Evolutionary conservation across 2,329 filamentous ascomycete species (phyloP).

Genomic region (Eutypella sp.): DNA sequence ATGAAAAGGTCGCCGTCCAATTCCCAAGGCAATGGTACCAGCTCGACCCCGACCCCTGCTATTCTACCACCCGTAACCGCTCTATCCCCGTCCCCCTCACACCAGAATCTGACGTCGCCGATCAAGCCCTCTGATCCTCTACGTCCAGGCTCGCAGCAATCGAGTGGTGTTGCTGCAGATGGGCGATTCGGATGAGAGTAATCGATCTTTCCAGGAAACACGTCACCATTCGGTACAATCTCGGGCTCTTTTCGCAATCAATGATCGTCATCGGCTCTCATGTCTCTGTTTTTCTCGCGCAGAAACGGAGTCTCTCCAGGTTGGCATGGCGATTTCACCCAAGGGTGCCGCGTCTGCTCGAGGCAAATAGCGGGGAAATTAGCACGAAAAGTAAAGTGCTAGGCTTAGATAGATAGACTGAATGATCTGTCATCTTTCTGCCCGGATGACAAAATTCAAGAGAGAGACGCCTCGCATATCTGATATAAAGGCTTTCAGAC

Average conservation of each 20-base stretch:
- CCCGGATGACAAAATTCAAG: background rate
- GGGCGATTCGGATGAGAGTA: background rate
- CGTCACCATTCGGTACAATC: slow-evolving; percentile 4
- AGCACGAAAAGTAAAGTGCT: background rate
- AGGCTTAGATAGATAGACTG: background rate
- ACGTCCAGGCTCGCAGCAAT: slow-evolving; percentile 21
- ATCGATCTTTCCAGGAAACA: background rate
- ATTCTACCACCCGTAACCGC: slow-evolving; percentile 54
- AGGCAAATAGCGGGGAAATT: background rate
- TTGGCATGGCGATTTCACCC: background rate
- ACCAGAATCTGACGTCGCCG: slow-evolving; percentile 56
- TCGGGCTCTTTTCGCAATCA: background rate
- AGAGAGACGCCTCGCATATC: background rate
- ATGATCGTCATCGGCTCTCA: background rate
- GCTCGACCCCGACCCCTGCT: slow-evolving; percentile 30
- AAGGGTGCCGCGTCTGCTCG: too few relatives aligned
- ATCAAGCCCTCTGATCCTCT: slow-evolving; percentile 44
- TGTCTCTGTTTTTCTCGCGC: too few relatives aligned
- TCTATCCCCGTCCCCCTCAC: slow-evolving; percentile 52
- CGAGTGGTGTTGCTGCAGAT: slow-evolving; percentile 10
- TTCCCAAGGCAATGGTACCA: slow-evolving; percentile 20
- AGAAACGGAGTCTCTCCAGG: too few relatives aligned
- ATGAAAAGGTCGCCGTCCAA: slow-evolving; percentile 46
- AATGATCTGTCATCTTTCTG: background rate
- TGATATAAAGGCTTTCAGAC: slow-evolving; percentile 9